These are phyloP conservation scores for Malassezia yamatoensis DNA, from an alignment of 1,284 basidiomycete species.

Conservation along the genomic window DNA sequence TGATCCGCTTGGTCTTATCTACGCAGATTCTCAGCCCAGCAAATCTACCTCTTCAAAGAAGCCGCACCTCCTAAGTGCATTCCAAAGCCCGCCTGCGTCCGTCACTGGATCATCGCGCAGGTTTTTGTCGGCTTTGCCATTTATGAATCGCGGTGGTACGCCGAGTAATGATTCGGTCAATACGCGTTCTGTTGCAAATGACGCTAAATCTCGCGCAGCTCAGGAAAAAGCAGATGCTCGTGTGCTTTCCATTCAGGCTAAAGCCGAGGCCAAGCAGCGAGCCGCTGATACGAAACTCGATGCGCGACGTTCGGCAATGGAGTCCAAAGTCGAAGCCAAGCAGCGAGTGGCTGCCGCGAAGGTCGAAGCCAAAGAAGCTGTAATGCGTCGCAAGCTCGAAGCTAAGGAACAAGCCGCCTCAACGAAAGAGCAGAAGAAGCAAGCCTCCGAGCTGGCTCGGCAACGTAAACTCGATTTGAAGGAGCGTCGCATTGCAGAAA, in stretches of 20 bases:
- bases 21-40: background rate
- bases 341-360: background rate
- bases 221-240: background rate
- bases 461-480: constrained; percentile 13
- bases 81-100: background rate
- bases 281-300: background rate
- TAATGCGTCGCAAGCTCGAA: background rate
- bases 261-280: background rate
- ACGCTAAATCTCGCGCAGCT: background rate
- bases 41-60: background rate
- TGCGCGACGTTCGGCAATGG: background rate
- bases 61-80: background rate
- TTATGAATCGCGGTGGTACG: background rate
- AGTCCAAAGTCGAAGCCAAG: constrained; percentile 3
- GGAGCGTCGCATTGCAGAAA: constrained; percentile 6
- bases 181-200: background rate
- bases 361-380: background rate
- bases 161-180: background rate
- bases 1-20: background rate
- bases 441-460: background rate
- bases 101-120: background rate
- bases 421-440: background rate
- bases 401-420: background rate
- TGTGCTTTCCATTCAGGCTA: background rate
- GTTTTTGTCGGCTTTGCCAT: background rate